phyloP scores from a whole-genome alignment of 805 yeast genomes.

The Ogataea paradorogensis region DNA sequence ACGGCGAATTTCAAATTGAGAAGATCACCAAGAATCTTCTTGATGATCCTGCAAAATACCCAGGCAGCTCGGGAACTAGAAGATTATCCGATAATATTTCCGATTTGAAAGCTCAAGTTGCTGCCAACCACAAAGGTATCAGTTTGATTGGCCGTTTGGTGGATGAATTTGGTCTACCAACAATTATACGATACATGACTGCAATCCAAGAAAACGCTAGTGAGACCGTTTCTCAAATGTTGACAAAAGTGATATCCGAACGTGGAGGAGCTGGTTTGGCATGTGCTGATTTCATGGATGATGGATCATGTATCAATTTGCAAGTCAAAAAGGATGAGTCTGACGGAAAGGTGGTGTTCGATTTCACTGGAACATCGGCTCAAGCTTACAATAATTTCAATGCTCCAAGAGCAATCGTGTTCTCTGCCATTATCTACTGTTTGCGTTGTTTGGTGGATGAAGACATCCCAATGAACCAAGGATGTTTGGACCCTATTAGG shows the following conservation, averaged over 20 bases:
- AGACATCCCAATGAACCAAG: conserved; percentile 91
- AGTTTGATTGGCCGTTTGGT: conserved; percentile 58
- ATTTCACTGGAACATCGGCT: conserved; percentile 83
- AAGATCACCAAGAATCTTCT: conserved; percentile 59
- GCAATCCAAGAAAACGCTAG: conserved; percentile 84
- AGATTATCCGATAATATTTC: conserved; percentile 79
- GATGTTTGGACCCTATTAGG: conserved; percentile 78
- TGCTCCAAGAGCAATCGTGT: conserved; percentile 88
- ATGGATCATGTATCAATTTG: conserved; percentile 65
- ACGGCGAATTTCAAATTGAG: conserved; percentile 74
- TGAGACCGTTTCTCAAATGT: conserved; percentile 56
- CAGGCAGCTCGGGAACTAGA: conserved; percentile 90
- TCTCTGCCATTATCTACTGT: conserved; percentile 85
- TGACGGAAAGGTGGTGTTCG: conserved; percentile 64
- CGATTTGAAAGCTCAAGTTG: conserved; percentile 80
- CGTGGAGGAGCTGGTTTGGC: conserved; percentile 39
- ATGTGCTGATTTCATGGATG: conserved; percentile 73
- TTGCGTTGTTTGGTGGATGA: conserved; percentile 80
- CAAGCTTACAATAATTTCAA: conserved; percentile 87
- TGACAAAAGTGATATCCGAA: conserved; percentile 43
- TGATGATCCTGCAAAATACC: conserved; percentile 72
- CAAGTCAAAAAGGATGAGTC: conserved; percentile 44
- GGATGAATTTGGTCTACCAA: conserved; percentile 56
- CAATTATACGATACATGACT: conserved; percentile 69
- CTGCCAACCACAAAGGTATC: conserved; percentile 87